Conservation (phyloP, 352 stramenopile genomes). For the Phytophthora tubulina region DNA sequence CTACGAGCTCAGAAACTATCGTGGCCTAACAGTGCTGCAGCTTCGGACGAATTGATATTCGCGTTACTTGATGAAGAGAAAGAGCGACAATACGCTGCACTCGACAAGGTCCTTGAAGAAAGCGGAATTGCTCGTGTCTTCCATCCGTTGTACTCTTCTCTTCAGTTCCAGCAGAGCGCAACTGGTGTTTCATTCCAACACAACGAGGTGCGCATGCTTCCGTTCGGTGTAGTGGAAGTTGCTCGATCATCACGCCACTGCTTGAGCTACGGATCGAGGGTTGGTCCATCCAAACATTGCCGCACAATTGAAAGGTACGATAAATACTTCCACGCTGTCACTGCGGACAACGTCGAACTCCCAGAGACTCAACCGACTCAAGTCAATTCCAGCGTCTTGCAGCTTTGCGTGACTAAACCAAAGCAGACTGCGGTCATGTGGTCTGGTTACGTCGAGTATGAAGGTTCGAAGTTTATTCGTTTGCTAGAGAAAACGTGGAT, state of each 20-base stretch:
- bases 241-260: conserved; percentile 14
- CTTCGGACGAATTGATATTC: conserved; percentile 18
- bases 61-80: conserved; percentile 26
- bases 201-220: conserved; percentile 30
- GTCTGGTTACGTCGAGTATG: conserved; percentile 37
- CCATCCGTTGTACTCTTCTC: conserved; percentile 19
- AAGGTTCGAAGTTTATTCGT: conserved; percentile 31
- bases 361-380: conserved; percentile 10
- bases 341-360: conserved; percentile 20
- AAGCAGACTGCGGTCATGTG: conserved; percentile 25
- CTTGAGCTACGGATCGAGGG: conserved; percentile 12
- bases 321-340: conserved; percentile 26
- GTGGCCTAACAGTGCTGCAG: conserved; percentile 3
- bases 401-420: conserved; percentile 15
- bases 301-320: conserved; percentile 1
- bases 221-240: conserved; percentile 24
- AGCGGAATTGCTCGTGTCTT: conserved; percentile 9
- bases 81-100: conserved; percentile 3
- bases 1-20: conserved; percentile 4
- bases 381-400: conserved; percentile 18
- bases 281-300: conserved; percentile 13
- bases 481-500: conserved; percentile 43
- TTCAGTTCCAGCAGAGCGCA: conserved; percentile 1
- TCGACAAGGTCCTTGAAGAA: conserved; percentile 14
- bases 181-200: conserved; percentile 17